A percentile compares a stretch with the other conserved stretches of the same genome.
phyloP scores from a whole-genome alignment of 2,329 filamentous ascomycete species.

The Aspergillus jensenii region DNA sequence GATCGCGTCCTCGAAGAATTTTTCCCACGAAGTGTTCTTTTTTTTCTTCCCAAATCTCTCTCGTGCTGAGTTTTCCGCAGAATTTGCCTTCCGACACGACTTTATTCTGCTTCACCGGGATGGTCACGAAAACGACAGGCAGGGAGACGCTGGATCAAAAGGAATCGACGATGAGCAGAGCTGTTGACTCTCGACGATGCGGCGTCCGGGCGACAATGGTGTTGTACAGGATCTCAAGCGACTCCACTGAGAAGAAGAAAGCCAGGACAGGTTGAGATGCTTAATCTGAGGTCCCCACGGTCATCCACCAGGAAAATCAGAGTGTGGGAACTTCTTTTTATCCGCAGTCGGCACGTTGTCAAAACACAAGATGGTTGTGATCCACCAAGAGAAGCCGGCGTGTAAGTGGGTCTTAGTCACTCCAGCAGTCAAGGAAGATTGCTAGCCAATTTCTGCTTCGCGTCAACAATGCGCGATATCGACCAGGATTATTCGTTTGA shows the following conservation, averaged over 20 bases:
- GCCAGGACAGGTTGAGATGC: slow-evolving; percentile 31
- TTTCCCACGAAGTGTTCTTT: slow-evolving; percentile 6
- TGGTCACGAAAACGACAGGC: slow-evolving; percentile 18
- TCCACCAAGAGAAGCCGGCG: slow-evolving; percentile 37
- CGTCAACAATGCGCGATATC: slow-evolving; percentile 32
- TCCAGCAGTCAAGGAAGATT: slow-evolving; percentile 28
- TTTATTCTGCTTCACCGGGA: slow-evolving; percentile 11
- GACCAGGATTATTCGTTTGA: slow-evolving; percentile 20
- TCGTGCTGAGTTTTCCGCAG: neutral
- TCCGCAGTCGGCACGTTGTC: slow-evolving; percentile 45
- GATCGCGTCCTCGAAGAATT: slow-evolving; percentile 14
- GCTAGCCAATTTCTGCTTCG: slow-evolving; percentile 34
- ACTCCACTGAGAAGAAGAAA: slow-evolving; percentile 33
- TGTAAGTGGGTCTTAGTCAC: slow-evolving; percentile 40
- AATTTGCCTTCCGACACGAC: slow-evolving; percentile 17
- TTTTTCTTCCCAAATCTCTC: slow-evolving; percentile 14
- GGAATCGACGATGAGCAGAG: slow-evolving; percentile 1
- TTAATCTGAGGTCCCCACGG: slow-evolving; percentile 42
- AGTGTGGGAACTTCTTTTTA: slow-evolving; percentile 42
- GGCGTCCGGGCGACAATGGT: slow-evolving; percentile 5
- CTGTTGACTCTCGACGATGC: neutral
- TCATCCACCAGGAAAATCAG: slow-evolving; percentile 39
- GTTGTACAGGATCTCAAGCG: slow-evolving; percentile 24
- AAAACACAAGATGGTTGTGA: slow-evolving; percentile 38
- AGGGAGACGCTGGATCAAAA: slow-evolving; percentile 6